Base-by-base conservation (phyloP, 2,329 filamentous ascomycete genomes). In the Zarea fungicola region DNA sequence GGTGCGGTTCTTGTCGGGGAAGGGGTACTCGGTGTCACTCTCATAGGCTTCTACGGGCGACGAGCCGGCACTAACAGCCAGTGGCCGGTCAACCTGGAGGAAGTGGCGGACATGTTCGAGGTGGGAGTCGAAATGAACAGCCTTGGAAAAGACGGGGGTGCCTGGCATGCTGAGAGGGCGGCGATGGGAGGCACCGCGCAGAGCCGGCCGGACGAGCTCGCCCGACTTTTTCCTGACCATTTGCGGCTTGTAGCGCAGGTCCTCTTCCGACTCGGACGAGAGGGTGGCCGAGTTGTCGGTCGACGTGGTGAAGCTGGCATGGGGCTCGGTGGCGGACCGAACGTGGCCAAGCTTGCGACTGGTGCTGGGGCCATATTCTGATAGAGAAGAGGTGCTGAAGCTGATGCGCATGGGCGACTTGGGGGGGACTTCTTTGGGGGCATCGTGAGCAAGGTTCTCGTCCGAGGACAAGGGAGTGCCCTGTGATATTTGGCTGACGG, bases 151-250 rank as follows among this genome's bases (percentile, higher is more conserved):
- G 8, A 92, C 93, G 0, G 93, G 93, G 0, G 93, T 99, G 48
- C 93, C 93, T 8, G 93, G 93, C 89, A 97, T 95, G 71, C 92
- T 97, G 4, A 89, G 95, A 1, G 92, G 92, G 50, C 93, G 81
- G 55, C 89, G 79, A 55, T 81, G 80, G n/a, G 87, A 87, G 11
- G 88, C 76, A 32, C 85, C 83, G 43, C 93, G 84, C 44, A 99
- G 78, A 18, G 93, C 93, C 11, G 93, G 93, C 59, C 93, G 85
- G 50, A 99, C 93, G 29, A 99, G 78, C 70, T 99, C 93, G 28
- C 93, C 93, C 32, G 93, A 97, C 77, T 99, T 99, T 74, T 99
- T 99, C 60, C 93, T 84, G 10, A 99, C 84, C 83, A 97, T 95
- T 47, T 84, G 83, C n/a, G 91, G 90, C 70, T 93, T 95, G 59